Conservation (phyloP, 257 asterid genomes). For the Avicennia marina region DNA sequence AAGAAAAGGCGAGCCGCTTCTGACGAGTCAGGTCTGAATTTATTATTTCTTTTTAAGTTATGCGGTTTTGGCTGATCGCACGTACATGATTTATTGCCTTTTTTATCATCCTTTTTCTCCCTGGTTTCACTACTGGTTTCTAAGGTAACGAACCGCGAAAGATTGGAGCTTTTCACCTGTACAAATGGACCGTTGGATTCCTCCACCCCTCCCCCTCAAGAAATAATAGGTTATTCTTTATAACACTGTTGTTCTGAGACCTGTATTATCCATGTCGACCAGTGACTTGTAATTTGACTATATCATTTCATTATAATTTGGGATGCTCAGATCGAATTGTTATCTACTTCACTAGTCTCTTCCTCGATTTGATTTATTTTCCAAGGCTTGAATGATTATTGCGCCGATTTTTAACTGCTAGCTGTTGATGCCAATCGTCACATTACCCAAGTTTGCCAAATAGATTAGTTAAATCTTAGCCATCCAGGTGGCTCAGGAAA, state of each 20-base stretch:
- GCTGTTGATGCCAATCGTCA: neutral
- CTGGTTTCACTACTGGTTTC: constrained; percentile 18
- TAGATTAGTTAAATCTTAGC: neutral
- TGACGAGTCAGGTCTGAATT: constrained; percentile 16
- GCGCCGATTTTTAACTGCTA: too few relatives aligned
- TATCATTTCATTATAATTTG: neutral
- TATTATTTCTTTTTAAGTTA: neutral
- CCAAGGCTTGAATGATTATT: too few relatives aligned
- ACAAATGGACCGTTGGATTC: neutral
- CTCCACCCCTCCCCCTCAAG: too few relatives aligned
- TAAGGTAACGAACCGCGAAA: constrained; percentile 10
- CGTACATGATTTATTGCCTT: neutral
- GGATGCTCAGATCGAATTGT: neutral
- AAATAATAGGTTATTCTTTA: too few relatives aligned
- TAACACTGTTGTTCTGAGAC: constrained; percentile 9
- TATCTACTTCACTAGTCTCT: neutral
- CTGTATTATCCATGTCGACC: constrained; percentile 2
- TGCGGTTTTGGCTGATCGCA: neutral
- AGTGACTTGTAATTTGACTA: neutral
- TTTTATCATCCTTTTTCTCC: neutral
- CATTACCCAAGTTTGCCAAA: neutral
- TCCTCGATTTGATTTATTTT: neutral
- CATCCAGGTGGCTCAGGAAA: neutral
- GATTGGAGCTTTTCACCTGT: neutral
- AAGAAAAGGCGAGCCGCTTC: constrained; percentile 12